phyloP scores from a whole-genome alignment of 768 basidiomycete species.

The Daedalea quercina region DNA sequence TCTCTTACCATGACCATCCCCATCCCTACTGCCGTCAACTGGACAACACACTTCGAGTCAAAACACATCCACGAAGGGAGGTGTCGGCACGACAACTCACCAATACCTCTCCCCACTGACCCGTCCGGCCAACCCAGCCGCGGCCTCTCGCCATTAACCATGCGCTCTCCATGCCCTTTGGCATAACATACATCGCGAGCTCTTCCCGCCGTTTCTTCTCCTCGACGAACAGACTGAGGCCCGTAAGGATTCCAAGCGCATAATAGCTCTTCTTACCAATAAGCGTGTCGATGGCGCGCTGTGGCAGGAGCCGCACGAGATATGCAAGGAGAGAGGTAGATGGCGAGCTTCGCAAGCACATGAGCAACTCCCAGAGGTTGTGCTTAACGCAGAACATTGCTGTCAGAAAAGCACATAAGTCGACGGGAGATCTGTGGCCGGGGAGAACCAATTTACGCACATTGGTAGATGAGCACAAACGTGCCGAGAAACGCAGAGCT shows the following conservation, averaged over 20 bases:
- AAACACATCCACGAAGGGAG: neutral
- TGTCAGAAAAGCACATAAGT: slow-evolving; percentile 15
- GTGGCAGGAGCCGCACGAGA: slow-evolving; percentile 14
- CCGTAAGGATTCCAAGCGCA: slow-evolving; percentile 66
- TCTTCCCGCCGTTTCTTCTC: slow-evolving; percentile 85
- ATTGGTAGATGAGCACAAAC: slow-evolving; percentile 78
- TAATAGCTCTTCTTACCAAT: slow-evolving; percentile 68
- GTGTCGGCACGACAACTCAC: slow-evolving; percentile 30
- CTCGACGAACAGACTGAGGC: slow-evolving; percentile 79
- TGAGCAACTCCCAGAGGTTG: slow-evolving; percentile 44
- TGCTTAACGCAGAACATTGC: slow-evolving; percentile 65
- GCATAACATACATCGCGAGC: slow-evolving; percentile 87
- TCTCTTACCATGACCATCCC: slow-evolving; percentile 80
- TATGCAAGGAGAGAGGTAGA: slow-evolving; percentile 28
- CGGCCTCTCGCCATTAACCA: slow-evolving; percentile 77
- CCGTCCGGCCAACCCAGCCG: slow-evolving; percentile 67
- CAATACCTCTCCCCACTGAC: slow-evolving; percentile 60
- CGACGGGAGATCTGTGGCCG: neutral
- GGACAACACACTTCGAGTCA: neutral
- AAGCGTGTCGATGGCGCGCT: slow-evolving; percentile 47
- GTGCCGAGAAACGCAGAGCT: slow-evolving; percentile 84
- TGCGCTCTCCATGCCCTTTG: slow-evolving; percentile 85
- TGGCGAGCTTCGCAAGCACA: slow-evolving; percentile 17
- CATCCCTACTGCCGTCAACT: slow-evolving; percentile 74
- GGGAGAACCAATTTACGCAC: slow-evolving; percentile 31